These are phyloP conservation scores for Rhizopogon parksii DNA, from an alignment of 1,284 basidiomycete genomes.

Conservation along the genomic window DNA sequence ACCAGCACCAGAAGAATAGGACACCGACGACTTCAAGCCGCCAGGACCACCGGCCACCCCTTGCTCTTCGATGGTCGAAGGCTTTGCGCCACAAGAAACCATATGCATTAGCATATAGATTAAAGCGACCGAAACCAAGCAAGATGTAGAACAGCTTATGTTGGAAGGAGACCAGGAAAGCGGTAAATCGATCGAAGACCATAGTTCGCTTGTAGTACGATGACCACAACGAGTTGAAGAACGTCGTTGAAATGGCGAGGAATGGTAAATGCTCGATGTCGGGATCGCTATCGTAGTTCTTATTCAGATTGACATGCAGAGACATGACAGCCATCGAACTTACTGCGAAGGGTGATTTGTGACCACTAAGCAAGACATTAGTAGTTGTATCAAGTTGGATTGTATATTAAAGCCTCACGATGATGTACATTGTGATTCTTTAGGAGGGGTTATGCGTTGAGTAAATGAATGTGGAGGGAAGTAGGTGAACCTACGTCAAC, in stretches of 20 bases:
- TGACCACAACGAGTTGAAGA: conserved; percentile 83
- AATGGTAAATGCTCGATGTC: conserved; percentile 97
- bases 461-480: conserved; percentile 7
- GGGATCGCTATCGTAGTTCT: conserved; percentile 68
- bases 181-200: conserved; percentile 69
- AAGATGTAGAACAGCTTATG: conserved; percentile 93
- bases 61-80: conserved; percentile 50
- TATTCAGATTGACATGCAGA: conserved; percentile 7
- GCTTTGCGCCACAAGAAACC: conserved; percentile 61
- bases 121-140: conserved; percentile 90
- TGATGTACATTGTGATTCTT: conserved; percentile 98
- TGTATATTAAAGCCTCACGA: conserved; percentile 40
- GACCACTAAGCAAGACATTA: conserved; percentile 53
- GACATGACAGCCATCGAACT: conserved; percentile 18
- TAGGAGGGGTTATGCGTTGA: conserved; percentile 3
- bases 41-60: conserved; percentile 67
- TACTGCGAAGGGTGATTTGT: conserved; percentile 97
- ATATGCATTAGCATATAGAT: conserved; percentile 91
- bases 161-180: conserved; percentile 70
- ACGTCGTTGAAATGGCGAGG: conserved; percentile 87
- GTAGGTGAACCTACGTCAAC: conserved; percentile 68
- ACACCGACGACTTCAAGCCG: conserved; percentile 65
- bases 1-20: conserved; percentile 79
- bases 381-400: conserved; percentile 13
- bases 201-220: conserved; percentile 93